These are phyloP conservation scores for Polytolypa hystricis DNA, from an alignment of 2,329 filamentous ascomycete species.

Conservation along the genomic window DNA sequence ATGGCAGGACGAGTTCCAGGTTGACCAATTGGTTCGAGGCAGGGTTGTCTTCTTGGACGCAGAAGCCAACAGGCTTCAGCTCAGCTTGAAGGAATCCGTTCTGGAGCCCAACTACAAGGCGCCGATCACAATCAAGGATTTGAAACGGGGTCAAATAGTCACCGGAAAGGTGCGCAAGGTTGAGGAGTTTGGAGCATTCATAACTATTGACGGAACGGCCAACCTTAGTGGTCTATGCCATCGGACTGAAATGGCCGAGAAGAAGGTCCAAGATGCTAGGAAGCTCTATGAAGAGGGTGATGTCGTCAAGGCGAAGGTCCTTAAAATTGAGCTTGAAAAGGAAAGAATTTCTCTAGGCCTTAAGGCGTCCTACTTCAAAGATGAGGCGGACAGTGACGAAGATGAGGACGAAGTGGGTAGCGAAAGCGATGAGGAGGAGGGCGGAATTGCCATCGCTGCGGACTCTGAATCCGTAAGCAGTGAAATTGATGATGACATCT, in stretches of 20 bases:
- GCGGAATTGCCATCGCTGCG: conserved; percentile 22
- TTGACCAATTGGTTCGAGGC: conserved; percentile 84
- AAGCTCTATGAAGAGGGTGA: conserved; percentile 87
- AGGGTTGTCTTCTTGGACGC: conserved; percentile 65
- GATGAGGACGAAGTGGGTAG: conserved; percentile 37
- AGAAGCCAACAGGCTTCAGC: conserved; percentile 59
- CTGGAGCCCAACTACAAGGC: conserved; percentile 69
- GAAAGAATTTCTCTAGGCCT: conserved; percentile 79
- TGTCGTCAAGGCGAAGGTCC: conserved; percentile 78
- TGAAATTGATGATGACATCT: conserved; percentile 26
- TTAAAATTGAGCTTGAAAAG: conserved; percentile 64
- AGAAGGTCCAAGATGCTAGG: conserved; percentile 67
- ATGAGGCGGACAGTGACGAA: conserved; percentile 41
- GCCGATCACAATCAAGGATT: conserved; percentile 61
- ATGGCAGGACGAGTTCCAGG: conserved; percentile 80
- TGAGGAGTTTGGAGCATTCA: conserved; percentile 89
- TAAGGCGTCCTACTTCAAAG: conserved; percentile 82
- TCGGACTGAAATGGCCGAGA: conserved; percentile 81
- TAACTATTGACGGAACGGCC: conserved; percentile 73
- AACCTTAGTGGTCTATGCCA: conserved; percentile 93
- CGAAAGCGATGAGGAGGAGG: conserved; percentile 25
- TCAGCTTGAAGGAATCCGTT: conserved; percentile 78
- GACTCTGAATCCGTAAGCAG: conserved; percentile 25
- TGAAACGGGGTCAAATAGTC: conserved; percentile 68
- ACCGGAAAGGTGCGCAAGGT: conserved; percentile 89